phyloP scores from a whole-genome alignment of 139 green algal genomes.

The Volvox africanus region DNA sequence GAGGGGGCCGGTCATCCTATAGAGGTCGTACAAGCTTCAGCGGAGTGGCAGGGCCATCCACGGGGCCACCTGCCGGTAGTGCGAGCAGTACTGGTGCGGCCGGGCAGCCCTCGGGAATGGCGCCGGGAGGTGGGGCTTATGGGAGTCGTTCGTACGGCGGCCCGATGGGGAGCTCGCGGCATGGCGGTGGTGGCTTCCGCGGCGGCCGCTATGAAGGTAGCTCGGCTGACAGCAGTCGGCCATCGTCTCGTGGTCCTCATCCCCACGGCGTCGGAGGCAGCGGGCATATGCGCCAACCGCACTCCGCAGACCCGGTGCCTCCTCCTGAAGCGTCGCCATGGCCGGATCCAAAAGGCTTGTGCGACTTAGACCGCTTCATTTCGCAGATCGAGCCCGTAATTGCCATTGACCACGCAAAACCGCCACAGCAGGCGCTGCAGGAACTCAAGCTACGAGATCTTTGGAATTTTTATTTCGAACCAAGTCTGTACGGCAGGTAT shows the following conservation, averaged over 20 bases:
- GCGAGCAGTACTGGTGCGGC: not conserved
- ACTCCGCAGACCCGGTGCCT: not conserved
- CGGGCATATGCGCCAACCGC: not conserved
- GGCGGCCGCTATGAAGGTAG: not conserved
- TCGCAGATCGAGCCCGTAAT: slow-evolving; percentile 39
- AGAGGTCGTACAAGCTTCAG: slow-evolving; percentile 2
- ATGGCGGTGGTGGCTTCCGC: not conserved
- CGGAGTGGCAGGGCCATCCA: not conserved
- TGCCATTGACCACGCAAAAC: slow-evolving; percentile 2
- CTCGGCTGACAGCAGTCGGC: slow-evolving; percentile 26
- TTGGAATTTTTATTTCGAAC: slow-evolving; percentile 73
- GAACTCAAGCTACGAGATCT: slow-evolving; percentile 64
- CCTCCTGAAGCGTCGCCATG: slow-evolving; percentile 6
- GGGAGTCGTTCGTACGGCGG: not conserved
- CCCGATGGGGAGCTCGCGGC: not conserved
- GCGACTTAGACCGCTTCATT: slow-evolving; percentile 55
- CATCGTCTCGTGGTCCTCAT: slow-evolving; percentile 5
- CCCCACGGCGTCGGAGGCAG: not conserved
- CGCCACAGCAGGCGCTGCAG: slow-evolving; percentile 48
- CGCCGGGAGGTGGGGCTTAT: not conserved
- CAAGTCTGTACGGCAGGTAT: slow-evolving; percentile 67
- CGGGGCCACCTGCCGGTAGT: not conserved
- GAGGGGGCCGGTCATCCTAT: not conserved
- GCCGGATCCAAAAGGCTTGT: slow-evolving; percentile 42
- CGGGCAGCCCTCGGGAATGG: not conserved